phyloP scores from a whole-genome alignment of 208 protist species.

The Acanthamoeba sp. region DNA sequence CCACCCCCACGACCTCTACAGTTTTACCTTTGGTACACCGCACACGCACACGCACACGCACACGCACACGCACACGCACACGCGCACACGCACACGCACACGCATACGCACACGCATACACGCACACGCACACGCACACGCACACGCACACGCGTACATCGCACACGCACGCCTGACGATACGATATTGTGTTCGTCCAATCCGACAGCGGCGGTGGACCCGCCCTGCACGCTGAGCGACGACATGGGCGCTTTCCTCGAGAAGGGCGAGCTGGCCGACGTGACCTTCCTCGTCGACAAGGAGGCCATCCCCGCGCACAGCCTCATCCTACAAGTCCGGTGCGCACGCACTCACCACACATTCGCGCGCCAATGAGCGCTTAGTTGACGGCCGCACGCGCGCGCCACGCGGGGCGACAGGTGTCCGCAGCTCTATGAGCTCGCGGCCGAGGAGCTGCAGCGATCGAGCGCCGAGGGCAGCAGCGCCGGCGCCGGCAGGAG shows the following conservation, averaged over 20 bases:
- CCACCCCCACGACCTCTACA: background rate
- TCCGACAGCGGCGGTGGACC: background rate
- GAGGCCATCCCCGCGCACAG: background rate
- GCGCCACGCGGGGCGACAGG: background rate
- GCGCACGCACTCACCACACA: background rate
- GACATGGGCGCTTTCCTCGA: constrained; percentile 5
- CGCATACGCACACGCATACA: background rate
- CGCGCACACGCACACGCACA: too few relatives aligned
- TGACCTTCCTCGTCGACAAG: background rate
- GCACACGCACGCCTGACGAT: too few relatives aligned
- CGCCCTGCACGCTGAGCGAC: constrained; percentile 7
- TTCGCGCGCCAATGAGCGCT: too few relatives aligned
- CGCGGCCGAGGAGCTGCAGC: background rate
- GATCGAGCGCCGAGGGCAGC: background rate
- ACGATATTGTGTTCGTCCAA: too few relatives aligned
- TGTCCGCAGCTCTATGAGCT: background rate
- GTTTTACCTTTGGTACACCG: background rate
- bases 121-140: background rate
- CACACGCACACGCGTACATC: background rate
- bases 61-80: too few relatives aligned
- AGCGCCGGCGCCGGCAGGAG: background rate
- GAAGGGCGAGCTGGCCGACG: background rate
- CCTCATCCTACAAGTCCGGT: constrained; percentile 5
- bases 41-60: too few relatives aligned
- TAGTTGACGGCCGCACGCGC: too few relatives aligned